Percentiles rank a stretch among this genome's conserved stretches.
Conservation (phyloP, 2,329 filamentous ascomycete species). For the Talaromyces marneffei region DNA sequence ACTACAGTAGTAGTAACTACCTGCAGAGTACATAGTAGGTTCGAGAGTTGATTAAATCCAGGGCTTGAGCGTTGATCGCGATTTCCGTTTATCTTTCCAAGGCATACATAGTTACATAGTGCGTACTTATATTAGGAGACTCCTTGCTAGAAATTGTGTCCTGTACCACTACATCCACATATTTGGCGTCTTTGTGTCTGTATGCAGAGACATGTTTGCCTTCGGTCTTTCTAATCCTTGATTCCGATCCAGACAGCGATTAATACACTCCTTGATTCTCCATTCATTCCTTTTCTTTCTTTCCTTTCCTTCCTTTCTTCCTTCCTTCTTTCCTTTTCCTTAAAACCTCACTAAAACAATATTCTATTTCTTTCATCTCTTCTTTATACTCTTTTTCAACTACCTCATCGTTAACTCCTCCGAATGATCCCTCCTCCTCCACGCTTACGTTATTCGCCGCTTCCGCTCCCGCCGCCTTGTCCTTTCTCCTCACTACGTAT, state of each 20-base stretch:
- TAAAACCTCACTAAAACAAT: too few species aligned
- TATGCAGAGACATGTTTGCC: not conserved
- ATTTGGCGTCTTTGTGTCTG: not conserved
- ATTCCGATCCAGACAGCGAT: not conserved
- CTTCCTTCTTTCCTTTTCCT: not conserved
- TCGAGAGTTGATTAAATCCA: not conserved
- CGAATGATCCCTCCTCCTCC: not conserved
- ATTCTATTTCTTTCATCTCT: not conserved
- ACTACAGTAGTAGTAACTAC: too few species aligned
- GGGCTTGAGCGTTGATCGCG: not conserved
- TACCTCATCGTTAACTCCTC: too few species aligned
- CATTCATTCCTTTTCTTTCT: not conserved
- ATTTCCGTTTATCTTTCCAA: not conserved
- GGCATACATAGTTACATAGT: too few species aligned
- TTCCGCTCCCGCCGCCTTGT: slow-evolving; percentile 2
- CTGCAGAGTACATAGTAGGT: too few species aligned
- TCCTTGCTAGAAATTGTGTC: not conserved
- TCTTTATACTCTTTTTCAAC: not conserved
- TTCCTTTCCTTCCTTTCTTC: not conserved
- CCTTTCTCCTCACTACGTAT: not conserved
- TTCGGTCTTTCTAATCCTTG: not conserved
- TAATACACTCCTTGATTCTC: not conserved
- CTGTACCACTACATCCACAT: not conserved
- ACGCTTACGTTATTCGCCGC: not conserved
- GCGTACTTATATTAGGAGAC: not conserved